phyloP scores from a whole-genome alignment of 306 rosid species.

The Prunus dulcis region DNA sequence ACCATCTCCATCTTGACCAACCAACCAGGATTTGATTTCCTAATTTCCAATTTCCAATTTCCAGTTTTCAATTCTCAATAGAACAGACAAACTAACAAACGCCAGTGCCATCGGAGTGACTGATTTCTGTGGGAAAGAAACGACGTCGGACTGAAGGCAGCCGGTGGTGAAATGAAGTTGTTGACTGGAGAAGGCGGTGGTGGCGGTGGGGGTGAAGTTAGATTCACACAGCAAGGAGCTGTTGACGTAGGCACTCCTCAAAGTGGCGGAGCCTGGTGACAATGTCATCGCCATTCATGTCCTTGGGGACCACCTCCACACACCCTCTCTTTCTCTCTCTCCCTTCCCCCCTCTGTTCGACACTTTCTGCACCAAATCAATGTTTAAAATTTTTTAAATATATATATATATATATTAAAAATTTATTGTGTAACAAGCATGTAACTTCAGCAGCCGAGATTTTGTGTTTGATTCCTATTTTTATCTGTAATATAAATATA shows the following conservation, averaged over 20 bases:
- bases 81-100: too few species aligned
- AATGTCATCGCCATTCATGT: slow-evolving; percentile 86
- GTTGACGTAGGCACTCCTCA: slow-evolving; percentile 60
- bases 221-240: slow-evolving; percentile 67
- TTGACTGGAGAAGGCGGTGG: not conserved
- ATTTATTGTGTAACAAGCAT: too few species aligned
- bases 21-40: not conserved
- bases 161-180: slow-evolving; percentile 5
- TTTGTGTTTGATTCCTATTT: too few species aligned
- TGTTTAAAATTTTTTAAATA: too few species aligned
- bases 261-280: slow-evolving; percentile 85
- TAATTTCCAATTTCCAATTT: too few species aligned
- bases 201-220: slow-evolving; percentile 43
- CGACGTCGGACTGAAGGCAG: slow-evolving; percentile 40
- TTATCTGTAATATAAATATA: too few species aligned
- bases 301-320: slow-evolving; percentile 29
- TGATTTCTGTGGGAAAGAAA: not conserved
- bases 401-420: too few species aligned
- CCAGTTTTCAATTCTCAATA: too few species aligned
- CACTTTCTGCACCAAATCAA: too few species aligned
- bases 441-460: too few species aligned
- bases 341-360: too few species aligned
- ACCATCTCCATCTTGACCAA: not conserved
- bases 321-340: slow-evolving; percentile 15
- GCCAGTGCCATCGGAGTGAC: not conserved